Evolutionary conservation across 164 flowering plant species (phyloP), one percentile per base, ranked within the genome.

Genomic region (Kalanchoe fedtschenkoi): DNA sequence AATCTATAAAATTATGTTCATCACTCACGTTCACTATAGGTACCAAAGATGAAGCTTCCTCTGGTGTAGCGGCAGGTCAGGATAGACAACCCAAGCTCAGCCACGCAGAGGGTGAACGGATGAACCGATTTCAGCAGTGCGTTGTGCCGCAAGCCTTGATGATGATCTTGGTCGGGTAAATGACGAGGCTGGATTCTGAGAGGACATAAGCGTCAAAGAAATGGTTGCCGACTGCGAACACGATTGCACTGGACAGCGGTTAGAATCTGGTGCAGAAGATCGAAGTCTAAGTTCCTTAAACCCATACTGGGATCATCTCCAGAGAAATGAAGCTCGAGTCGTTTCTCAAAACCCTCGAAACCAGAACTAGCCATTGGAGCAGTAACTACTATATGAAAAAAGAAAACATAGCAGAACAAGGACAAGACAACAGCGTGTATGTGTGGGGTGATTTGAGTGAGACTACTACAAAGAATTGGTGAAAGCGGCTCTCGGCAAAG

Each of bases 81-180:
- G 0, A 83, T 60, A 0, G 72, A 38, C 24, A 84, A 81, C 35
- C 83, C 83, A 21, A 93, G 66, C 17, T 70, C 37, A 21, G 32
- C 9, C 5, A 91, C 91, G 38, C 65, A 77, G 67, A 57, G 62
- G 38, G 85, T 29, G 57, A 93, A 69, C 4, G 80, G 85, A 46
- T 77, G 87, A 71, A 93, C 68, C 24, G 98, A 86, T 75, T 88
- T 85, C 57, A 93, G 75, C 44, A 93, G 79, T 85, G 91, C 37
- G 98, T 93, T 53, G 98, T 89, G 70, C 97, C 98, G 68, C 98
- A 93, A 0, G 97, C 90, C 64, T 93, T 93, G 83, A 93, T 85
- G 51, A 93, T 76, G 64, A 93, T 78, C 77, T 83, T 90, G 9
- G 75, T 76, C 2, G 96, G 95, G 78, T 89, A 89, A 3, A 93